Conservation (phyloP, 169 alveolate species). For the Plasmodium ovale region DNA sequence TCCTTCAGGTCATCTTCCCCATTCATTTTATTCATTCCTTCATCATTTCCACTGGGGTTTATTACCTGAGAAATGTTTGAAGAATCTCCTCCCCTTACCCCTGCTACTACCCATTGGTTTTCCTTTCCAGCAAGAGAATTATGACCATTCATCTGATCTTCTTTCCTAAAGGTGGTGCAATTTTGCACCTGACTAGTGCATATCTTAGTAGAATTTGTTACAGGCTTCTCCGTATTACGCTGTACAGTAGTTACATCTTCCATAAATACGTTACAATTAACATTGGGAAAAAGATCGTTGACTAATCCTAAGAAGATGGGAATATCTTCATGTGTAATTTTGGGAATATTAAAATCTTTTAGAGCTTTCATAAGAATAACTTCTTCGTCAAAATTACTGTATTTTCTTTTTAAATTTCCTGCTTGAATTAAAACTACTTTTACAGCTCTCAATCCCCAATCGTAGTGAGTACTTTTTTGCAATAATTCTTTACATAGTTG, state of each 20-base stretch:
- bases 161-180: no score
- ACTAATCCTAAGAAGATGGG: conserved; percentile 94
- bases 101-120: neutral
- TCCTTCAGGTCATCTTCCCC: neutral
- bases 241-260: neutral
- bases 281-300: conserved; percentile 95
- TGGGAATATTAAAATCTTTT: conserved; percentile 97
- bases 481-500: conserved; percentile 91
- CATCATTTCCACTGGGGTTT: neutral
- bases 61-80: no score
- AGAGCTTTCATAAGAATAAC: conserved; percentile 95
- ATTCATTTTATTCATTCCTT: neutral
- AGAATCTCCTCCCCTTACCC: neutral
- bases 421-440: conserved; percentile 97
- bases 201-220: no score
- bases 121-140: no score
- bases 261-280: conserved; percentile 16
- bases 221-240: neutral
- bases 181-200: no score
- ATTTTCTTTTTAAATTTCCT: conserved; percentile 95
- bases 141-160: no score
- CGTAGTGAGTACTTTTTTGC: conserved; percentile 96
- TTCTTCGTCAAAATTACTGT: conserved; percentile 94
- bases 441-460: conserved; percentile 98
- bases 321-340: conserved; percentile 92